phyloP scores from a whole-genome alignment of 805 yeast genomes.

The Scheffersomyces amazonensis region DNA sequence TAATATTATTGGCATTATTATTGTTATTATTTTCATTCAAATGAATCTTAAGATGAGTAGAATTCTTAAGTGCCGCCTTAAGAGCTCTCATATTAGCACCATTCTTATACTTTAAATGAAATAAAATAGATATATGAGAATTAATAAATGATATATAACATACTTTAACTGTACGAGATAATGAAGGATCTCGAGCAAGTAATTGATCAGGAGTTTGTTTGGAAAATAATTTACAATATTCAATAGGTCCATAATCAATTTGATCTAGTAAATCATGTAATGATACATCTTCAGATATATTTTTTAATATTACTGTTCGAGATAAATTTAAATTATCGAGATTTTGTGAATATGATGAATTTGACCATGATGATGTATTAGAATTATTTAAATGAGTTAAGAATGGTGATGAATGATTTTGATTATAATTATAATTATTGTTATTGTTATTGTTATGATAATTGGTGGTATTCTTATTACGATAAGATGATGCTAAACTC shows the following conservation, averaged over 20 bases:
- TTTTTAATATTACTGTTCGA: conserved; percentile 32
- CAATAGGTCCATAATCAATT: conserved; percentile 61
- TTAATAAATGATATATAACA: conserved; percentile 38
- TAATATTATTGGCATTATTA: too few species aligned
- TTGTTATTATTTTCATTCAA: too few species aligned
- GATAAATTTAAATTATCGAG: conserved; percentile 35
- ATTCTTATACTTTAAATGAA: conserved; percentile 29
- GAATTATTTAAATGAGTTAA: conserved; percentile 9
- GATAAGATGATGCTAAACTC: conserved; percentile 8
- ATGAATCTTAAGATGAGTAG: conserved; percentile 24
- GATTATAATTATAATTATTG: conserved; percentile 1
- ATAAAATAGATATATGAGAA: conserved; percentile 28
- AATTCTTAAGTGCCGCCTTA: conserved; percentile 20
- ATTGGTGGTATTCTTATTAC: conserved; percentile 11
- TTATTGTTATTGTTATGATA: too few species aligned
- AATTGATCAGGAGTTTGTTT: conserved; percentile 21
- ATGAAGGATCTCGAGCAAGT: conserved; percentile 12
- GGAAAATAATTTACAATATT: conserved; percentile 46
- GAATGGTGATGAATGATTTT: conserved; percentile 9
- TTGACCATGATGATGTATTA: background rate
- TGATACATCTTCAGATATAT: conserved; percentile 21
- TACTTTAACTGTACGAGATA: conserved; percentile 15
- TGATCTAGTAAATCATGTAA: conserved; percentile 38
- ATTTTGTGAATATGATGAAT: conserved; percentile 9
- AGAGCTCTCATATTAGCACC: conserved; percentile 23